Conservation (phyloP, 148 eudicot species). For the Vaccinium myrtillus region DNA sequence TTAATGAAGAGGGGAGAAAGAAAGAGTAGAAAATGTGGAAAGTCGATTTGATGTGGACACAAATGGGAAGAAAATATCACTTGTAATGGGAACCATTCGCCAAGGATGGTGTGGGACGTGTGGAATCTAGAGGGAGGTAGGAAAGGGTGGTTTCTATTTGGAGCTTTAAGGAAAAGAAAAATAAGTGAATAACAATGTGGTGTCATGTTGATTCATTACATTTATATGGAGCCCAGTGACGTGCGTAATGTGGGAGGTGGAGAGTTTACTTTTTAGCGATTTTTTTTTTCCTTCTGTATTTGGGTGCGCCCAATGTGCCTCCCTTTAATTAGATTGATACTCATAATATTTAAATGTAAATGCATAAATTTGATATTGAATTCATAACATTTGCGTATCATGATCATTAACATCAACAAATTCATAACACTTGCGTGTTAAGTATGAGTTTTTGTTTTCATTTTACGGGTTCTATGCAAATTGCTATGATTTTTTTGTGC, state of each 20-base stretch:
- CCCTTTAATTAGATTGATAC: not conserved
- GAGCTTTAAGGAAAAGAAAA: not conserved
- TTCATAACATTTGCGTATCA: too few species aligned
- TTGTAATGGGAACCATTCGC: not conserved
- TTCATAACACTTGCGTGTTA: too few species aligned
- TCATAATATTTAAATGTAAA: too few species aligned
- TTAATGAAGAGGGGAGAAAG: not conserved
- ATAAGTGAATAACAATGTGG: not conserved
- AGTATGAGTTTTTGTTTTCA: too few species aligned
- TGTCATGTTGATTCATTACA: not conserved
- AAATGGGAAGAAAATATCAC: not conserved
- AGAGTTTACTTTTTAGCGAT: not conserved
- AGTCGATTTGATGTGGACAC: constrained; percentile 18
- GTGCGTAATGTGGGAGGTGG: not conserved
- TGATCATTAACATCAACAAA: too few species aligned
- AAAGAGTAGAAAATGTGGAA: not conserved
- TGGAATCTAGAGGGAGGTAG: not conserved
- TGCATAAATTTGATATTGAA: too few species aligned
- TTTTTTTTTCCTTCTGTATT: not conserved
- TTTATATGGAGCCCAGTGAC: not conserved
- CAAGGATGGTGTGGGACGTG: not conserved
- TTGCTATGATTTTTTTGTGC: not conserved
- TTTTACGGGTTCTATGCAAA: not conserved
- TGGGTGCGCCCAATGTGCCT: not conserved
- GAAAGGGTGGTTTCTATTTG: not conserved